Evolutionary conservation across 2,329 filamentous ascomycete species (phyloP), one percentile per base, ranked within the genome.

Genomic region (Metarhizium humberi): DNA sequence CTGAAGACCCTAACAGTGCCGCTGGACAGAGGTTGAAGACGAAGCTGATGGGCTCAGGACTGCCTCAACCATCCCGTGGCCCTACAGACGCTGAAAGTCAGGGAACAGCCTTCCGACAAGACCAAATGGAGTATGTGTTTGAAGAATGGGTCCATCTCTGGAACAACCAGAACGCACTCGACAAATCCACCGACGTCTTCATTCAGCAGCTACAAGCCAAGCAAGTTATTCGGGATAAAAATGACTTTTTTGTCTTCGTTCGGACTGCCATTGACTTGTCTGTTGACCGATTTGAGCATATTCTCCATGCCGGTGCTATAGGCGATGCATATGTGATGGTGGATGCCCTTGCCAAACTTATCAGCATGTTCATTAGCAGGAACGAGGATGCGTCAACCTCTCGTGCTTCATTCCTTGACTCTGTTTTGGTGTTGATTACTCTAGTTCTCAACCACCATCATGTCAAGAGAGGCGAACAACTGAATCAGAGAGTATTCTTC

Each of bases 61-160:
- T 75, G 6, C 61, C 71, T 3, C 70, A 72, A 42, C 67, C 72
- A 7, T 60, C 67, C 59, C 67, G 58, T 67, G 75, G 52, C 76
- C 78, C 60, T 69, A 78, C 77, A 34, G 82, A 79, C 25, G 81
- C 86, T 55, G 78, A 82, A 51, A 62, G 65, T 36, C 45, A 52
- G 42, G 51, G 14, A 20, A 54, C 51, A 43, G 69, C 74, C 43
- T 77, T 81, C 36, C 85, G 85, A 61, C 83, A 85, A 59, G 90
- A 95, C 58, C 90, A 96, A 68, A 84, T 95, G 72, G 90, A 95
- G 63, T 97, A 99, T 67, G 80, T 96, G 20, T 96, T 99, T 65
- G 91, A 92, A 47, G 94, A 99, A 73, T 99, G 94, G 94, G 82
- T 92, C 32, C 85, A 87, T 57, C 80, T 96, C 7, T 87, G 80